A percentile compares a stretch with the other conserved stretches of the same genome.
phyloP scores from a whole-genome alignment of 192 early-diverging fungal genomes.

The Coemansia sp. region DNA sequence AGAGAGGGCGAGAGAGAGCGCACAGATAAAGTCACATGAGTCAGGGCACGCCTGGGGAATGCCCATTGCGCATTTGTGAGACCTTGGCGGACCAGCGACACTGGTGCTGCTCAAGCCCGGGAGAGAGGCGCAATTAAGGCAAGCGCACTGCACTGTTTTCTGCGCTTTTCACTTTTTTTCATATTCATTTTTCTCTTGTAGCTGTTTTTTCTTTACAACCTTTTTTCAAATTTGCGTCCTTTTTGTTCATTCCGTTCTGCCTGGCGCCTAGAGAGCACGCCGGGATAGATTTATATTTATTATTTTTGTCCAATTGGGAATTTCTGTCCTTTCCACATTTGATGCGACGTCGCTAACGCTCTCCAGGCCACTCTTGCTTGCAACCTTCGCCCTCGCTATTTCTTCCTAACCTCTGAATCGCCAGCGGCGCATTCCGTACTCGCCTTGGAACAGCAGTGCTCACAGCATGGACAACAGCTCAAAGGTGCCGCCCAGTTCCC shows the following conservation, averaged over 20 bases:
- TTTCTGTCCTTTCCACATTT: neutral
- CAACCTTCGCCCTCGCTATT: neutral
- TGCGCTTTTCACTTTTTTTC: neutral
- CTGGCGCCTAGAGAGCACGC: neutral
- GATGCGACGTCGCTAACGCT: neutral
- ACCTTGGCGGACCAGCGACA: neutral
- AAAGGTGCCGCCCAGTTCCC: neutral
- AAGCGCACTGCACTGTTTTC: conserved; percentile 1
- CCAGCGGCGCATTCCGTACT: neutral
- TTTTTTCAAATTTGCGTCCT: conserved; percentile 1
- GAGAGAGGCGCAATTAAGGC: neutral
- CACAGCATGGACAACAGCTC: conserved; percentile 1
- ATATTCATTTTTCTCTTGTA: neutral
- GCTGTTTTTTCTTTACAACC: conserved; percentile 8
- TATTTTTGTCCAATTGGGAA: neutral
- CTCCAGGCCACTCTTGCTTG: neutral
- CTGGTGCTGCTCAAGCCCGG: neutral
- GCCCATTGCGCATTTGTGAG: neutral
- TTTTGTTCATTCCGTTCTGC: neutral
- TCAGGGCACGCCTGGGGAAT: neutral
- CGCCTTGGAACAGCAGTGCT: neutral
- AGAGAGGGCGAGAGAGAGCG: neutral
- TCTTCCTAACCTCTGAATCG: neutral
- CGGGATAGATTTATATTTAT: neutral
- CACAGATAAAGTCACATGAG: neutral